These are phyloP conservation scores for Bruguiera sexangula DNA, from an alignment of 345 rosid genomes.

Conservation along the genomic window DNA sequence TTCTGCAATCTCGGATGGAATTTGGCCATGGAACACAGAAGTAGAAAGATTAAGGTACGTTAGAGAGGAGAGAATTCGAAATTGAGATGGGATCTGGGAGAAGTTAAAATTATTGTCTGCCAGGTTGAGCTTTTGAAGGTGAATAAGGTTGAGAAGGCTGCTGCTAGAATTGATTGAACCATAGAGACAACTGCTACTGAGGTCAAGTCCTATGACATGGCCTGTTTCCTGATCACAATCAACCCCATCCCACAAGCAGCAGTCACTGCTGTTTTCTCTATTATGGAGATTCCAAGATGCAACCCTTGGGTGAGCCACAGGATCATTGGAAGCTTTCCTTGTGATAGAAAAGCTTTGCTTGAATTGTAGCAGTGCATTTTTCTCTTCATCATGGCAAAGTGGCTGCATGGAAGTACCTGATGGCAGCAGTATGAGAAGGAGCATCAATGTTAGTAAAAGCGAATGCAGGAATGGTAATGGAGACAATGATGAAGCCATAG, in stretches of 20 bases:
- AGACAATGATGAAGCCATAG: background rate
- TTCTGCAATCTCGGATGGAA: constrained; percentile 10
- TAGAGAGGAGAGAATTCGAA: constrained; percentile 3
- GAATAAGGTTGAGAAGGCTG: constrained; percentile 16
- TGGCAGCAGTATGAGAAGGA: background rate
- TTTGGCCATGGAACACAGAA: background rate
- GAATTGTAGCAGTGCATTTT: constrained; percentile 6
- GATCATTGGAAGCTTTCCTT: background rate
- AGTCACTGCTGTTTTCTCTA: background rate
- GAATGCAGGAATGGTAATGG: background rate
- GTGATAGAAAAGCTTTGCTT: constrained; percentile 1
- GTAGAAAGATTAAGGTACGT: constrained; percentile 11
- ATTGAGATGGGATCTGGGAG: constrained; percentile 12
- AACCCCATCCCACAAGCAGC: constrained; percentile 23
- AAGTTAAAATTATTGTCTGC: constrained; percentile 11
- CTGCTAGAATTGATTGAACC: constrained; percentile 21
- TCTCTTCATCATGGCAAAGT: background rate
- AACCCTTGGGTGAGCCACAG: constrained; percentile 3
- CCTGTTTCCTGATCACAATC: constrained; percentile 1
- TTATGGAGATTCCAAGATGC: background rate
- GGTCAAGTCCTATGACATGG: constrained; percentile 14
- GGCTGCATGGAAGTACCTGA: background rate
- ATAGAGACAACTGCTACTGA: constrained; percentile 10
- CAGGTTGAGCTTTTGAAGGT: constrained; percentile 19
- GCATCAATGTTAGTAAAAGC: background rate